Conservation (phyloP, 345 rosid genomes). For the Aquilaria yunnanensis region DNA sequence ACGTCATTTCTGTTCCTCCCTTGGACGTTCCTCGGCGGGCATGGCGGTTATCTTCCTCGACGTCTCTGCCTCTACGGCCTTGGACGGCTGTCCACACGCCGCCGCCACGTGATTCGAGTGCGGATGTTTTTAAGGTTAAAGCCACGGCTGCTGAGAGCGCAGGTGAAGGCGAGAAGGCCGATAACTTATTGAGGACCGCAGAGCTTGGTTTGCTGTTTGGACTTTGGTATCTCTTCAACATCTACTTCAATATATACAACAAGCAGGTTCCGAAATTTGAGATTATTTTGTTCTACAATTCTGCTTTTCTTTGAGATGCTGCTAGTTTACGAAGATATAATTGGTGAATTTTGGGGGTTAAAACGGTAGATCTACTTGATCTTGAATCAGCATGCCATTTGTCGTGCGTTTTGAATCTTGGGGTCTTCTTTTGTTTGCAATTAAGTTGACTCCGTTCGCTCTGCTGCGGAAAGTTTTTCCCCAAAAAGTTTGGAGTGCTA, state of each 20-base stretch:
- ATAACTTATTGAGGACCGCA: slow-evolving; percentile 32
- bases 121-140: slow-evolving; percentile 32
- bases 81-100: slow-evolving; percentile 41
- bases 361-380: neutral
- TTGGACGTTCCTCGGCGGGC: slow-evolving; percentile 44
- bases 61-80: slow-evolving; percentile 35
- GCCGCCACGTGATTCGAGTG: slow-evolving; percentile 21
- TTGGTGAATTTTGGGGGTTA: neutral
- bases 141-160: slow-evolving; percentile 65
- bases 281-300: neutral
- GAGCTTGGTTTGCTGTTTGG: slow-evolving; percentile 80
- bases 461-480: too few species aligned
- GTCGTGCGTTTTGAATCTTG: neutral
- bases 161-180: slow-evolving; percentile 42
- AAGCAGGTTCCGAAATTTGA: slow-evolving; percentile 64
- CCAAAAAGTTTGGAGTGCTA: neutral
- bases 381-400: neutral
- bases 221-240: slow-evolving; percentile 86
- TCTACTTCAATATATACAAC: slow-evolving; percentile 99
- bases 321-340: too few species aligned
- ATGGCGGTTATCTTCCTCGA: slow-evolving; percentile 39
- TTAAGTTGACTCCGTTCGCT: too few species aligned
- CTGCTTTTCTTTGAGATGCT: neutral
- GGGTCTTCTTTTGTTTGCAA: neutral
- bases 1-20: slow-evolving; percentile 38